phyloP scores from a whole-genome alignment of 768 basidiomycete species.

The Mycena amicta region DNA sequence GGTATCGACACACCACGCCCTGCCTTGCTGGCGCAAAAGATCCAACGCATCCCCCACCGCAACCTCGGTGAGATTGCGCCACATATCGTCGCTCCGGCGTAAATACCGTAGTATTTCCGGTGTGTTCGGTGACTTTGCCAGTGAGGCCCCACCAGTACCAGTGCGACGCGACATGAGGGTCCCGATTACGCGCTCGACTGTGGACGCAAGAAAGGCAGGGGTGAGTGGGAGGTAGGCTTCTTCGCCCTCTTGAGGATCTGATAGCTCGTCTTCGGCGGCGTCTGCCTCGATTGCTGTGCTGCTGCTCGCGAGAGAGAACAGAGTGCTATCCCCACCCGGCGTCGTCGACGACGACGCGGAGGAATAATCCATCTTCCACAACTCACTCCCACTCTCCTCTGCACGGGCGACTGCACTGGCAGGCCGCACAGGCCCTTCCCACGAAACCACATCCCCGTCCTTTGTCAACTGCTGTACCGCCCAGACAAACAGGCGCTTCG shows the following conservation, averaged over 20 bases:
- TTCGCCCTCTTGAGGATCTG: constrained; percentile 63
- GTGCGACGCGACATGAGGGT: constrained; percentile 33
- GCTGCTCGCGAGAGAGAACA: constrained; percentile 30
- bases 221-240: constrained; percentile 71
- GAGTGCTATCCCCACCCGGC: constrained; percentile 29
- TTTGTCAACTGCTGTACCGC: constrained; percentile 64
- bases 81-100: constrained; percentile 14
- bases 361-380: constrained; percentile 61
- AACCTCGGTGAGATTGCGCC: constrained; percentile 15
- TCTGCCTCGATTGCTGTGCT: constrained; percentile 25
- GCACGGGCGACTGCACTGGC: neutral
- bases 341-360: constrained; percentile 31
- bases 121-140: constrained; percentile 1
- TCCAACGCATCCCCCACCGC: constrained; percentile 14
- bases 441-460: constrained; percentile 75
- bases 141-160: no score
- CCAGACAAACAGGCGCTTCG: constrained; percentile 70
- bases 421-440: constrained; percentile 61
- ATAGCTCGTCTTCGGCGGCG: constrained; percentile 49
- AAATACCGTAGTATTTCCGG: constrained; percentile 2
- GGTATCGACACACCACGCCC: no score
- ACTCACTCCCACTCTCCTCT: constrained; percentile 24
- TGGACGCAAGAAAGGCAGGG: constrained; percentile 46
- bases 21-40: no score
- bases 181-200: constrained; percentile 50